Percentiles rank a stretch among this genome's conserved stretches.
These are phyloP conservation scores for Paspalum notatum DNA, from an alignment of 176 grass and related monocot species.

Conservation along the genomic window DNA sequence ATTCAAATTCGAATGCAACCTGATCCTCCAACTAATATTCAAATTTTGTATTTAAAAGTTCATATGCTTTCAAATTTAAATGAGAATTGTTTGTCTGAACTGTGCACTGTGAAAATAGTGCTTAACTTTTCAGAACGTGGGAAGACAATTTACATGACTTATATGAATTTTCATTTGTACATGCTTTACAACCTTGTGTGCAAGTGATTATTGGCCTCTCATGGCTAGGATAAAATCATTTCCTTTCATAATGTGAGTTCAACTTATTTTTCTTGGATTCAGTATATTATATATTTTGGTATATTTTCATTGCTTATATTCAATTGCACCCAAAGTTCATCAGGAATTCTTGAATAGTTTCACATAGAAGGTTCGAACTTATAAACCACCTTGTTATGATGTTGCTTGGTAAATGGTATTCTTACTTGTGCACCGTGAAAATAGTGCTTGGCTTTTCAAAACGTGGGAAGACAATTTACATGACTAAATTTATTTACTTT, in stretches of 20 bases:
- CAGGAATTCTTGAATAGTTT: slow-evolving; percentile 17
- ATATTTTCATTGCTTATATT: not conserved
- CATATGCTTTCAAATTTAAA: too few relatives aligned
- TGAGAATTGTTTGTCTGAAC: too few relatives aligned
- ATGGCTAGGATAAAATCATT: slow-evolving; percentile 80
- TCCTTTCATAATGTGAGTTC: slow-evolving; percentile 77
- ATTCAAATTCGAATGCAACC: slow-evolving; percentile 77
- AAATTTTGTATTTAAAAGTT: too few relatives aligned
- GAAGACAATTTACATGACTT: too few relatives aligned
- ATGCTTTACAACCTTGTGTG: too few relatives aligned
- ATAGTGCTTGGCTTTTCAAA: too few relatives aligned
- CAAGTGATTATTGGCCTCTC: slow-evolving; percentile 75
- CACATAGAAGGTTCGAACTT: slow-evolving; percentile 23
- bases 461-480: too few relatives aligned
- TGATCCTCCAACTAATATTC: slow-evolving; percentile 74
- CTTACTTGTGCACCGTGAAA: slow-evolving; percentile 88
- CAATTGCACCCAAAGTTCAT: slow-evolving; percentile 21
- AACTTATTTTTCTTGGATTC: slow-evolving; percentile 41
- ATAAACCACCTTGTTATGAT: slow-evolving; percentile 50
- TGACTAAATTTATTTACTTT: too few relatives aligned
- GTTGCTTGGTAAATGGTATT: slow-evolving; percentile 83
- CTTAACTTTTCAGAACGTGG: too few relatives aligned
- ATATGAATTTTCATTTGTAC: too few relatives aligned
- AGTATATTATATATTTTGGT: slow-evolving; percentile 20
- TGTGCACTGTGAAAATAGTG: too few relatives aligned